These are phyloP conservation scores for Scheffersomyces lignosus DNA, from an alignment of 805 yeast genomes.

Conservation along the genomic window DNA sequence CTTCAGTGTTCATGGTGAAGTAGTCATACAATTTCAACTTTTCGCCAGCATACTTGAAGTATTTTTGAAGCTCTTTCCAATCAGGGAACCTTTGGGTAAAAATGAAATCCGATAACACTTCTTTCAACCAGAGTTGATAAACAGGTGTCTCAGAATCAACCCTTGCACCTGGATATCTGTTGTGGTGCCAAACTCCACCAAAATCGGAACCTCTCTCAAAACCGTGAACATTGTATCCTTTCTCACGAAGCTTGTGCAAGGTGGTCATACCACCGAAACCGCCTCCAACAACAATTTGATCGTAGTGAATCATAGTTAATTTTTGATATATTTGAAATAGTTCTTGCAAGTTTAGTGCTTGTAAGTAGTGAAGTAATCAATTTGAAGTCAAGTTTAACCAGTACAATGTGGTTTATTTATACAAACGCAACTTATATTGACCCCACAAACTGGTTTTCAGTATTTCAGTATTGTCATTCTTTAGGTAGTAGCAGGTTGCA, in stretches of 20 bases:
- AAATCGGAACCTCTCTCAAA: slow-evolving; percentile 9
- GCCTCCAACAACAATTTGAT: slow-evolving; percentile 12
- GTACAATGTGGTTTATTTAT: neutral
- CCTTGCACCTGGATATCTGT: slow-evolving; percentile 20
- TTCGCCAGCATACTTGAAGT: slow-evolving; percentile 23
- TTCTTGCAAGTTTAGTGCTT: neutral
- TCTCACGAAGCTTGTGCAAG: slow-evolving; percentile 11
- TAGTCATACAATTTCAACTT: slow-evolving; percentile 21
- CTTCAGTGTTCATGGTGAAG: slow-evolving; percentile 15
- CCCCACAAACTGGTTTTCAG: neutral
- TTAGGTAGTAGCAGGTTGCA: neutral
- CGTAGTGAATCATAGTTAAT: neutral
- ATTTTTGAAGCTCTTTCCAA: slow-evolving; percentile 19
- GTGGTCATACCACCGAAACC: slow-evolving; percentile 14
- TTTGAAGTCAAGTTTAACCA: neutral
- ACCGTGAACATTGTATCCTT: slow-evolving; percentile 12
- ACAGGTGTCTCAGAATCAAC: slow-evolving; percentile 26
- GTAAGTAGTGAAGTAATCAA: neutral
- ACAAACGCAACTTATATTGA: neutral
- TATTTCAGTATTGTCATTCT: neutral
- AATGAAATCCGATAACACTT: slow-evolving; percentile 21
- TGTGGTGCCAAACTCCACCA: slow-evolving; percentile 18
- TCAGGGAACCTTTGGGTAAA: slow-evolving; percentile 25
- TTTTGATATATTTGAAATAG: neutral
- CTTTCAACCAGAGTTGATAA: slow-evolving; percentile 23